phyloP scores from a whole-genome alignment of 139 green algal genomes.

The Chlamydomonas sp. region DNA sequence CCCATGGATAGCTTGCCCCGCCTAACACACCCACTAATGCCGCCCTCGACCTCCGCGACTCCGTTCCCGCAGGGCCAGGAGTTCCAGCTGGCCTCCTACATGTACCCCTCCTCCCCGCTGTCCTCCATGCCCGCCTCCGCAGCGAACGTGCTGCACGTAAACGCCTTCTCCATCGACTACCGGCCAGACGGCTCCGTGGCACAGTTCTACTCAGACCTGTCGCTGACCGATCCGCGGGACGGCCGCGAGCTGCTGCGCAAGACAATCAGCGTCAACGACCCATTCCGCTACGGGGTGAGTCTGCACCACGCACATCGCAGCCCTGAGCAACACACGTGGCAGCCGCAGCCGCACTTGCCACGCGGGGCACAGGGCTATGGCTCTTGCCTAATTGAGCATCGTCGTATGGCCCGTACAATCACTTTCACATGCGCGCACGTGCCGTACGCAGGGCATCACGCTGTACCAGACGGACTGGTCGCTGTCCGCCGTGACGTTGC shows the following conservation, averaged over 20 bases:
- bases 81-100: slow-evolving; percentile 52
- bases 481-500: slow-evolving; percentile 82
- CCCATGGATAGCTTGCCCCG: too few species aligned
- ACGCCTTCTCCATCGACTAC: slow-evolving; percentile 96
- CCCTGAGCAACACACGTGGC: too few species aligned
- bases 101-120: slow-evolving; percentile 46
- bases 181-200: slow-evolving; percentile 78
- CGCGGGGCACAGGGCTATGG: too few species aligned
- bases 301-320: neutral
- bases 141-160: slow-evolving; percentile 76
- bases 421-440: too few species aligned
- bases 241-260: slow-evolving; percentile 70
- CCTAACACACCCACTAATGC: too few species aligned
- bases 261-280: slow-evolving; percentile 93
- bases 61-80: slow-evolving; percentile 50
- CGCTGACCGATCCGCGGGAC: slow-evolving; percentile 58
- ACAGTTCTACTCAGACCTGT: slow-evolving; percentile 93
- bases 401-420: too few species aligned
- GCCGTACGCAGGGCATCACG: slow-evolving; percentile 67
- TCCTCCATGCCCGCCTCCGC: slow-evolving; percentile 44
- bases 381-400: too few species aligned
- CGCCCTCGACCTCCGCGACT: too few species aligned
- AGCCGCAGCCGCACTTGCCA: too few species aligned
- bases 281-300: slow-evolving; percentile 76
- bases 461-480: slow-evolving; percentile 98